Percentiles rank a stretch among this genome's conserved stretches.
Conservation (phyloP, 140 eudicot species). For the Ambrosia hybrid region DNA sequence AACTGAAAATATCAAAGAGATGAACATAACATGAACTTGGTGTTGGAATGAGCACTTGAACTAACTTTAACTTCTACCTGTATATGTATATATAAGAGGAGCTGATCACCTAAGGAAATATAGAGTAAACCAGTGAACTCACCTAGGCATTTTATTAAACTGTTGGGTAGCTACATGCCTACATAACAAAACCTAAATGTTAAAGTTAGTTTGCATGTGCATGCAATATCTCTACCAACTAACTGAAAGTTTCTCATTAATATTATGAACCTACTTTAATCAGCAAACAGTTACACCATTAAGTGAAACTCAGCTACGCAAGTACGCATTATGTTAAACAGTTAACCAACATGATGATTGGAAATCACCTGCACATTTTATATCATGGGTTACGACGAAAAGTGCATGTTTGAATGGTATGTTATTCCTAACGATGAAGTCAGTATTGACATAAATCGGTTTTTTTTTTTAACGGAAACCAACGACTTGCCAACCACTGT, state of each 20-base stretch:
- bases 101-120: too few species aligned
- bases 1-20: constrained; percentile 18
- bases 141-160: constrained; percentile 22
- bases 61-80: background rate
- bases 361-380: background rate
- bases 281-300: background rate
- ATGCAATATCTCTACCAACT: constrained; percentile 14
- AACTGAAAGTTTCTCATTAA: constrained; percentile 16
- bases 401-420: too few species aligned
- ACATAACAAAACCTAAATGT: constrained; percentile 16
- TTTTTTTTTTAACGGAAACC: too few species aligned
- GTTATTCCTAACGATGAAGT: too few species aligned
- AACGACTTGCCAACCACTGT: too few species aligned
- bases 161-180: too few species aligned
- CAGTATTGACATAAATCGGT: too few species aligned
- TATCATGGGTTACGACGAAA: background rate
- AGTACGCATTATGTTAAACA: background rate
- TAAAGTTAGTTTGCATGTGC: too few species aligned
- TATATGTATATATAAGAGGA: constrained; percentile 27
- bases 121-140: constrained; percentile 6
- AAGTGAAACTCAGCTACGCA: background rate
- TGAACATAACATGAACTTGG: constrained; percentile 27
- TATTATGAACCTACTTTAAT: background rate
- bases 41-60: constrained; percentile 30
- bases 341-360: background rate